Evolutionary conservation across 768 basidiomycete species (phyloP).

Genomic region (Suillus subluteus): DNA sequence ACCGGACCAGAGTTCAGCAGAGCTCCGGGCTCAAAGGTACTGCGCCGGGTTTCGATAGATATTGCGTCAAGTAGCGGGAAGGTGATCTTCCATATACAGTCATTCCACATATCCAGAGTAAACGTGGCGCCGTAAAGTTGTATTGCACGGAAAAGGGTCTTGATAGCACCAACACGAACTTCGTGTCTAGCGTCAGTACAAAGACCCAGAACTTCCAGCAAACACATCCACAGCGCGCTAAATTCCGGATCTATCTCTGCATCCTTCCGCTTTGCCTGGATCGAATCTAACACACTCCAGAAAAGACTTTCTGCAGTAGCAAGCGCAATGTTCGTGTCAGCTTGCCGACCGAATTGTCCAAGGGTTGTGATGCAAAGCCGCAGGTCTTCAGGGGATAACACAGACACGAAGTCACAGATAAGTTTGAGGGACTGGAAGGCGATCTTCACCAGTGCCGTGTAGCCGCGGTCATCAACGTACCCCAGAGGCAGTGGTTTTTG

Average conservation of each 20-base stretch:
- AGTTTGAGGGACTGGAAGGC: constrained; percentile 93
- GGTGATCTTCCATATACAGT: constrained; percentile 86
- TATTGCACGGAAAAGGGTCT: constrained; percentile 91
- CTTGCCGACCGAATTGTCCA: constrained; percentile 88
- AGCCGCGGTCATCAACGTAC: constrained; percentile 66
- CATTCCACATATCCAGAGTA: constrained; percentile 82
- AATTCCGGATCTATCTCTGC: constrained; percentile 67
- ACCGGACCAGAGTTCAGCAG: constrained; percentile 9
- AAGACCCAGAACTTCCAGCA: constrained; percentile 80
- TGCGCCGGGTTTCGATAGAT: constrained; percentile 55
- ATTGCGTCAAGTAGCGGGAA: constrained; percentile 83
- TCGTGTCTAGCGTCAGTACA: constrained; percentile 84
- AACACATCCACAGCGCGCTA: constrained; percentile 89
- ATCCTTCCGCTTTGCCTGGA: constrained; percentile 80
- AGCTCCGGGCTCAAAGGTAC: constrained; percentile 16
- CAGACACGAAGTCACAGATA: constrained; percentile 90
- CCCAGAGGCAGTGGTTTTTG: constrained; percentile 56
- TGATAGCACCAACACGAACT: constrained; percentile 91
- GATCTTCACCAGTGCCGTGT: constrained; percentile 80
- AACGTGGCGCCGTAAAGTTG: constrained; percentile 91
- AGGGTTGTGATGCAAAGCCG: constrained; percentile 89
- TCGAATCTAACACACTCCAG: constrained; percentile 96
- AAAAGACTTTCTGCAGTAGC: constrained; percentile 91
- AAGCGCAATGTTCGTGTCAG: constrained; percentile 93
- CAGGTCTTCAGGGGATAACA: constrained; percentile 78